Evolutionary conservation across 345 rosid species (phyloP), one percentile per base, ranked within the genome.

Genomic region (Mercurialis annua): DNA sequence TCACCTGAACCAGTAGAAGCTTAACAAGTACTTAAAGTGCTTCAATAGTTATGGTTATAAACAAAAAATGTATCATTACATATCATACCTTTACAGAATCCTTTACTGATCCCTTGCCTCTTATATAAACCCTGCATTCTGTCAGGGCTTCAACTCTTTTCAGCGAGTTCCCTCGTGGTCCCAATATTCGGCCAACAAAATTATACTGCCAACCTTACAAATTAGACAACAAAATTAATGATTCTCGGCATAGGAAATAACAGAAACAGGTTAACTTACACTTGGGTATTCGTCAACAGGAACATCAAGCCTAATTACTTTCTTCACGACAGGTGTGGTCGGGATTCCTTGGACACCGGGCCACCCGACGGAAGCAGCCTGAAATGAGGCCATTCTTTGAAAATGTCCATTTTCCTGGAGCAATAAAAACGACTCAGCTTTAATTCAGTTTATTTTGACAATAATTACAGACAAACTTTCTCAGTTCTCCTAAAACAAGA

Each of bases 91-190:
- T 89, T 33, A 83, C 73, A 55, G 92, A 64, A 82, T 94, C 97
- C 75, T 94, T 94, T 44, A 91, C 90, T 0, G 99, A 94, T 62
- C 96, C 96, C 80, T 84, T 81, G 71, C 99, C 98, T 78, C 96
- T 86, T 59, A 90, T 90, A 70, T 82, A 90, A 56, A 94, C 96
- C 77, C 92, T 81, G 71, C 99, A 90, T 27, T 85, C 86, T 26
- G 92, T 89, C 84, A 81, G 34, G 36, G 87, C 86, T 76, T 94
- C 99, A 56, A 90, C 87, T 82, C 97, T 85, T 81, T 94, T 94
- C 46, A 94, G 80, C 67, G 97, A 94, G 78, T 94, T 90, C 46
- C 99, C 99, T 20, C 99, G 87, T n/a, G 99, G 97, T 67, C 97
- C 98, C 77, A 94, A 79, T 76, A 94, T 85, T 67, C 96, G 81